These are phyloP conservation scores for Populus alba DNA, from an alignment of 345 rosid genomes.

Conservation along the genomic window DNA sequence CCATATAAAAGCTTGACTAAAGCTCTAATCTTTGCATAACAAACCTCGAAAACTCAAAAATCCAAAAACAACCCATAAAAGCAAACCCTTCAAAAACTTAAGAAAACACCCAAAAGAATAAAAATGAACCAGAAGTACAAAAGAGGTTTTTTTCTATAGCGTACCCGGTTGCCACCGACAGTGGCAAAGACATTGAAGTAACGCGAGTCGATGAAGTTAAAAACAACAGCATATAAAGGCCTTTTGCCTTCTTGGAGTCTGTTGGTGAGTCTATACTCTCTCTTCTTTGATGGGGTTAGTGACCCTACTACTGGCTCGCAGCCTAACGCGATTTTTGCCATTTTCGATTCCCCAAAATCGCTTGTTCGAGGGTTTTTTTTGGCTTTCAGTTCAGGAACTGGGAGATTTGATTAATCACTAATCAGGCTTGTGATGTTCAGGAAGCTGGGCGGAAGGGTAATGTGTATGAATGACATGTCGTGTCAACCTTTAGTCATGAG, in stretches of 20 bases:
- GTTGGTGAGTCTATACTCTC: conserved; percentile 74
- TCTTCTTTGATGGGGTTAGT: conserved; percentile 64
- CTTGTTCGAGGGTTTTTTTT: background rate
- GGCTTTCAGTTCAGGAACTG: no score
- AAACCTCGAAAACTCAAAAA: no score
- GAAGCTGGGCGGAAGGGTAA: background rate
- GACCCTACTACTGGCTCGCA: conserved; percentile 87
- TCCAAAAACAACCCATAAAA: no score
- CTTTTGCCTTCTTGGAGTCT: conserved; percentile 91
- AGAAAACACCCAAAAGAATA: no score
- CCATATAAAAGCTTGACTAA: no score
- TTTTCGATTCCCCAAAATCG: conserved; percentile 10
- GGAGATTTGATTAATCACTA: no score
- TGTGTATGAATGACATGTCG: background rate
- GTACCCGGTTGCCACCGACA: conserved; percentile 90
- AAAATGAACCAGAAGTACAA: background rate
- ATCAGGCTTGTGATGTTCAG: background rate
- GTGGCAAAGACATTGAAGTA: conserved; percentile 91
- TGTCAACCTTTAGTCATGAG: background rate
- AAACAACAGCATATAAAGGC: conserved; percentile 87
- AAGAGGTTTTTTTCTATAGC: background rate
- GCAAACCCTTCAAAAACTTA: no score
- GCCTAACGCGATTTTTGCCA: conserved; percentile 75
- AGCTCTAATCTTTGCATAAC: no score
- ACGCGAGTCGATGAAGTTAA: conserved; percentile 89